Base-by-base conservation (phyloP, 2,329 filamentous ascomycete genomes). In the Colletotrichum somersetense region DNA sequence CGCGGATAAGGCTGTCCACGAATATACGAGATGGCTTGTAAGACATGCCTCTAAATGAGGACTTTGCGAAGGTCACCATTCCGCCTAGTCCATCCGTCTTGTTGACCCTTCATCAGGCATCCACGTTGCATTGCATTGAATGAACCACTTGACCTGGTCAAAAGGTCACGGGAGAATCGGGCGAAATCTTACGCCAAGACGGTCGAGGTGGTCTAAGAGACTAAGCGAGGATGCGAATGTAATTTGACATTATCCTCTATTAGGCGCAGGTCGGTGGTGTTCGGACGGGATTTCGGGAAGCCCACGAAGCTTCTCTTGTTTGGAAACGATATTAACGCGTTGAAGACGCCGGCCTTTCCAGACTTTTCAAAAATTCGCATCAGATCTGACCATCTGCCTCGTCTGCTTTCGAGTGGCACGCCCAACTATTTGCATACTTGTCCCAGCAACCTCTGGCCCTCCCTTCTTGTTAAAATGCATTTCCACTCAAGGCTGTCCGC, bases 341-440 rank as follows among this genome's bases (percentile, higher is more conserved):
- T 55, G 52, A 20, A 55, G 52, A 55, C 52, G 16, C 52, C 52
- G 52, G 52, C 52, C 52, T 55, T 55, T 55, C 52, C 30, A 55
- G 30, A 55, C 52, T 55, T 55, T n/a, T n/a, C 52, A 55, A 55
- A 55, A 55, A 30, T 35, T 55, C 52, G 52, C 52, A 35, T 55
- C 52, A 55, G 30, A 55, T 55, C 26, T 55, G 52, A 35, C 52
- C 52, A 55, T 55, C 52, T 55, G 44, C n/a, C 33, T 42, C 63
- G 46, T 30, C 42, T 50, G 35, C 35, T 40, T 30, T 55, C 46
- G 62, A 58, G 63, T 57, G 18, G 67, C 67, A 50, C 52, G 52
- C 52, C 52, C 26, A 55, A 55, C 52, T 55, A 35, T 55, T 55
- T 55, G 52, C 52, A 55, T 35, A 35, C 30, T 55, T 55, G 52